Evolutionary conservation across 768 basidiomycete genomes (phyloP).

Genomic region (Lactarius sanguifluus): DNA sequence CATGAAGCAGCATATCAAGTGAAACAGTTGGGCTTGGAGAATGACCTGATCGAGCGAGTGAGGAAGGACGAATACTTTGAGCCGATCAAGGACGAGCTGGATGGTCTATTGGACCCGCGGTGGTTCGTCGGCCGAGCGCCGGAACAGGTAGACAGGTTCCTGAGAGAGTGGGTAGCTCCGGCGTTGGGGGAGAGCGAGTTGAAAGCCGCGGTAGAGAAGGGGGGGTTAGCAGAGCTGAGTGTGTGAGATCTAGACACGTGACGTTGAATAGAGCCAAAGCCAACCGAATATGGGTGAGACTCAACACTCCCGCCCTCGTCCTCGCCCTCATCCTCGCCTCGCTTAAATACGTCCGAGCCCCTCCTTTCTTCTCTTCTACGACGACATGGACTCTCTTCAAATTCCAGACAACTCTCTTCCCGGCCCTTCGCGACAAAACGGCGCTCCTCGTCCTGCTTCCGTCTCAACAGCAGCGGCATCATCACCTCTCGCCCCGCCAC

Average conservation of each 20-base stretch:
- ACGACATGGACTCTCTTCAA: constrained; percentile 42
- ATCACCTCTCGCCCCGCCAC: constrained; percentile 40
- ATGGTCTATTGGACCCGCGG: constrained; percentile 74
- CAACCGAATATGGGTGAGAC: neutral
- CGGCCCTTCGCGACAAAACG: constrained; percentile 47
- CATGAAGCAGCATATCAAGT: constrained; percentile 95
- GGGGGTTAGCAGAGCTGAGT: constrained; percentile 62
- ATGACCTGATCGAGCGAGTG: constrained; percentile 92
- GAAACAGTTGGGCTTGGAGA: constrained; percentile 91
- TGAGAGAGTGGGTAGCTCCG: constrained; percentile 86
- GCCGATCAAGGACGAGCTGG: constrained; percentile 79
- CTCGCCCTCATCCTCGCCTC: neutral
- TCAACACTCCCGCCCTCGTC: neutral
- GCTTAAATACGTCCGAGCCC: neutral
- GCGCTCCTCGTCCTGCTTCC: constrained; percentile 54
- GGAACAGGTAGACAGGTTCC: constrained; percentile 88
- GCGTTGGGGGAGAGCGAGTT: constrained; percentile 63
- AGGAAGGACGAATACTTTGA: constrained; percentile 82
- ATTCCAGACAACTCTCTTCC: constrained; percentile 46
- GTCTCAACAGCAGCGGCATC: constrained; percentile 56
- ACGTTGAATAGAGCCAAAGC: neutral
- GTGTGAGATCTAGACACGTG: constrained; percentile 45
- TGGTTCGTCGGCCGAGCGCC: constrained; percentile 95
- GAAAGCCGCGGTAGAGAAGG: constrained; percentile 49
- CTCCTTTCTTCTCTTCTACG: neutral